Conservation (phyloP, 2,329 filamentous ascomycete genomes). For the Scytalidium sp. region DNA sequence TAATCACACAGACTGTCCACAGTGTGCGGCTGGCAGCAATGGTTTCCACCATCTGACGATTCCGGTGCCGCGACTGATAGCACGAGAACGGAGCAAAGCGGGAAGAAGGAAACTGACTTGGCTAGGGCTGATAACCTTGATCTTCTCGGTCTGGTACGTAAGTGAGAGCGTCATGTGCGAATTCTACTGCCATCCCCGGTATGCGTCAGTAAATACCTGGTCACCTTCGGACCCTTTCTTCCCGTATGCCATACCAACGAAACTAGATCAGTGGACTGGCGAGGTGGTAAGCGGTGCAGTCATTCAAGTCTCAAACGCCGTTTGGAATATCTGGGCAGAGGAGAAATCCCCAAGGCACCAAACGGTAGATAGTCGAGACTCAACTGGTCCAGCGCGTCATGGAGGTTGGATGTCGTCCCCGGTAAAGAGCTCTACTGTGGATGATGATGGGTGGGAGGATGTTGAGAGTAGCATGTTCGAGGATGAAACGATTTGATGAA, state of each 20-base stretch:
- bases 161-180: conserved; percentile 53
- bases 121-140: conserved; percentile 26
- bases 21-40: conserved; percentile 4
- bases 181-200: conserved; percentile 50
- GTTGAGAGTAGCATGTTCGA: conserved; percentile 3
- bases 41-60: conserved; percentile 15
- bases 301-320: background rate
- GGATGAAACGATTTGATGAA: conserved; percentile 6
- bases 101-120: conserved; percentile 21
- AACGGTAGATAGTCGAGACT: background rate
- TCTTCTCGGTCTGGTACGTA: conserved; percentile 49
- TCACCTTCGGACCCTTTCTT: conserved; percentile 57
- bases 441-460: background rate
- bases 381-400: background rate
- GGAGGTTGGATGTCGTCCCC: background rate
- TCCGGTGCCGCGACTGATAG: conserved; percentile 17
- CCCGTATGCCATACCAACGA: conserved; percentile 58
- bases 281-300: conserved; percentile 10
- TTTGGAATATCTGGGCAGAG: background rate
- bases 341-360: background rate
- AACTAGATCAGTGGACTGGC: conserved; percentile 56
- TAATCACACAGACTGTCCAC: conserved; percentile 5
- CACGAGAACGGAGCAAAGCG: background rate
- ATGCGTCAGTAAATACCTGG: conserved; percentile 47
- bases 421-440: background rate